phyloP scores from a whole-genome alignment of 306 rosid species.

The Pyrus bretschneideri region DNA sequence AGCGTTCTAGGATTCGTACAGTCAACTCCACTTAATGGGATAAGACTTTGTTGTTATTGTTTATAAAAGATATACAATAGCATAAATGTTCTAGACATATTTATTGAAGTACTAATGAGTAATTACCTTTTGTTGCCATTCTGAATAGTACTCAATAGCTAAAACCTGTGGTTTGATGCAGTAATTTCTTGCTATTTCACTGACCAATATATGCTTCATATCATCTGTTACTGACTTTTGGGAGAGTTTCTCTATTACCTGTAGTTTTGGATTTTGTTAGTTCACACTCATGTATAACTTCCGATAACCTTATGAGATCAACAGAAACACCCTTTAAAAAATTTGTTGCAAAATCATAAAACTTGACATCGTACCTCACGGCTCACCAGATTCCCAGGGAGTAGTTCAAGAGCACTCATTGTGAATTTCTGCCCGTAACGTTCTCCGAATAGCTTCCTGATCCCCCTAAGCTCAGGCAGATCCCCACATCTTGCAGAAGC shows the following conservation, averaged over 20 bases:
- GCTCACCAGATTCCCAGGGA: constrained; percentile 71
- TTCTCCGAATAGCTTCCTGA: constrained; percentile 61
- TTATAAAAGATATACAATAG: neutral
- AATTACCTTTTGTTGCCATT: constrained; percentile 56
- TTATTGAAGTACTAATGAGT: neutral
- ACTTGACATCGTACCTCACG: constrained; percentile 32
- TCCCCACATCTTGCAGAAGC: constrained; percentile 91
- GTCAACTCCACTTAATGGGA: too few relatives aligned
- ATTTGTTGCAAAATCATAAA: neutral
- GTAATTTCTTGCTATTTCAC: constrained; percentile 52
- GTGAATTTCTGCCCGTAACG: constrained; percentile 62
- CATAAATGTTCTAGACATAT: neutral
- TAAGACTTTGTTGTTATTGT: too few relatives aligned
- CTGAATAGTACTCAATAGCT: constrained; percentile 61
- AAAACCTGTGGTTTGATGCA: constrained; percentile 36
- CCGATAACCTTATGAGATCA: neutral
- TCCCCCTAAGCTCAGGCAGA: constrained; percentile 67
- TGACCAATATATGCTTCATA: constrained; percentile 39
- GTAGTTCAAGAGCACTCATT: constrained; percentile 47
- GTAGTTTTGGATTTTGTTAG: constrained; percentile 18
- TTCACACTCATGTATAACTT: neutral
- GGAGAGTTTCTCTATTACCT: constrained; percentile 58
- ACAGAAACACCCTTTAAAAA: neutral
- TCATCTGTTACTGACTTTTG: constrained; percentile 40
- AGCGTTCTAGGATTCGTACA: too few relatives aligned